Evolutionary conservation across 352 stramenopile species (phyloP), one percentile per base, ranked within the genome.

Genomic region (Globisporangium canariense): DNA sequence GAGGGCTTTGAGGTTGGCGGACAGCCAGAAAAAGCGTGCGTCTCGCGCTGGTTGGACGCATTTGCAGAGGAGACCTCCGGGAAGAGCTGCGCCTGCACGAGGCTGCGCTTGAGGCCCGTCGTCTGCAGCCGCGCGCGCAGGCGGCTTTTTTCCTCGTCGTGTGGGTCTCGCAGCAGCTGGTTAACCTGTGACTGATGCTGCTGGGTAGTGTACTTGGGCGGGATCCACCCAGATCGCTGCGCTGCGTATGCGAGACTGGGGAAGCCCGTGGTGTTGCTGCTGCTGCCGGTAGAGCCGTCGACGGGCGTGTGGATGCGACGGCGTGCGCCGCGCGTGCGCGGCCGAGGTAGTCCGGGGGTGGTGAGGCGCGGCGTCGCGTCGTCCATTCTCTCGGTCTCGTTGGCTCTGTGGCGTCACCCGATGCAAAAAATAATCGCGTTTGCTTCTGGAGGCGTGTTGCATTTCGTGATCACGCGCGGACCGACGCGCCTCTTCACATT

Each of bases 81-180:
- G 63, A 85, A 78, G 18, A 89, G 28, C 61, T 79, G 74, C 3
- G 79, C 70, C 43, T 91, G 76, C 2, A 83, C 73, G 28, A 89
- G 71, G 47, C 73, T 89, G 7, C 78, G 73, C 55, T 87, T 83
- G 25, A 90, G 38, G 0, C 84, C 84, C 5, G 73, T 77, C n/a
- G 79, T 76, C 22, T 89, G 82, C 7, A 93, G 67, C 8, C 84
- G 74, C 14, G 57, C 58, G 18, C 32, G 51, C 13, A 56, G 18
- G 2, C 58, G 64, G 13, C 14, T 52, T 18, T 55, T 45, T 30
- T 66, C 64, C 28, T 70, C 58, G 36, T 62, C 40, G 16, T 40
- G 32, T 34, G 14, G 1, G 16, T 59, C 45, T 14, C 62, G 18
- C 14, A 66, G 18, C 30, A 66, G 18, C 6, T 61, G 51, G 9